Base-by-base conservation (phyloP, 1,284 basidiomycete species). In the Bjerkandera adusta region DNA sequence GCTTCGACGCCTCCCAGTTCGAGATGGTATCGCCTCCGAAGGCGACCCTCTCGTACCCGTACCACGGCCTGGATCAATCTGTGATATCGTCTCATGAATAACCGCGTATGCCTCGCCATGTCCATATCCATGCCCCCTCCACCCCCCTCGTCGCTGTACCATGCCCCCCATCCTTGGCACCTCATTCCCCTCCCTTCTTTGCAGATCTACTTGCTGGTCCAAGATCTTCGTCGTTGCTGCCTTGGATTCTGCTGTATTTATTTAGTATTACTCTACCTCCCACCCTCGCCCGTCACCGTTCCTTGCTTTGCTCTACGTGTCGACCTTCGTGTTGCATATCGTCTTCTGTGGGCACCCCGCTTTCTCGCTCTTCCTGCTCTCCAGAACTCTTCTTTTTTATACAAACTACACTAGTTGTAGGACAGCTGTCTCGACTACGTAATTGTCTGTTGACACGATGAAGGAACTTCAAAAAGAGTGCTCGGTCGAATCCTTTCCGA, bases 401-500 rank as follows among this genome's bases (percentile, higher is more conserved):
- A n/a, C n/a, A n/a, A n/a, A n/a, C n/a, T n/a, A n/a, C n/a, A n/a
- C n/a, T n/a, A n/a, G n/a, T n/a, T n/a, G n/a, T n/a, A n/a, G n/a
- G n/a, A n/a, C n/a, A n/a, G n/a, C n/a, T n/a, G n/a, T n/a, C n/a
- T n/a, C n/a, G n/a, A n/a, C n/a, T n/a, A n/a, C n/a, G n/a, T n/a
- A n/a, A n/a, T n/a, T n/a, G n/a, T n/a, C n/a, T n/a, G n/a, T n/a
- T n/a, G n/a, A n/a, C n/a, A n/a, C n/a, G n/a, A n/a, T n/a, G n/a
- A n/a, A n/a, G n/a, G n/a, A n/a, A n/a, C n/a, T n/a, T n/a, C n/a
- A 89, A 69, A 92, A 92, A 4, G 73, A 70, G 57, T 90, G 80
- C 66, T 93, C 90, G n/a, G 91, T 93, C 10, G 89, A 92, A 63
- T 89, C 90, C 56, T 83, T 81, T 35, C 91, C 91, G 52, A 84